These are phyloP conservation scores for Kuraishia hungarica DNA, from an alignment of 805 yeast genomes.

Conservation along the genomic window DNA sequence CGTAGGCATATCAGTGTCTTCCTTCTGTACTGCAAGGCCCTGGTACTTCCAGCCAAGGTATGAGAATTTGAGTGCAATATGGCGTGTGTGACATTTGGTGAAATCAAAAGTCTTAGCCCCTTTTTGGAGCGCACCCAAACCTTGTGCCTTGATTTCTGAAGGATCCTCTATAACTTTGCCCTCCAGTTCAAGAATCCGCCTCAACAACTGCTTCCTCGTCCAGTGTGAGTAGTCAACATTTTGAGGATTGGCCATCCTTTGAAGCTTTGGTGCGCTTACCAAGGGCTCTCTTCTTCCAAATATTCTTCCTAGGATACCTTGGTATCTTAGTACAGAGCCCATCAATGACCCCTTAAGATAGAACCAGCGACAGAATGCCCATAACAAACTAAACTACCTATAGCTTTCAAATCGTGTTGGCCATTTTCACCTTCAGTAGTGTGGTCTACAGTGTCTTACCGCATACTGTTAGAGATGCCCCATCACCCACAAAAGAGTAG, in stretches of 20 bases:
- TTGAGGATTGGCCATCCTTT: background rate
- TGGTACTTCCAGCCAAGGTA: slow-evolving; percentile 93
- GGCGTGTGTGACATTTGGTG: slow-evolving; percentile 50
- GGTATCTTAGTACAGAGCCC: background rate
- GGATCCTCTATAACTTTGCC: slow-evolving; percentile 5
- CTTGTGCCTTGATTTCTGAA: background rate
- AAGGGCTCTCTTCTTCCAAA: background rate
- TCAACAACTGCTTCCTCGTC: slow-evolving; percentile 59
- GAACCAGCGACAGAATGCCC: background rate
- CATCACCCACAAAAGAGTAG: background rate
- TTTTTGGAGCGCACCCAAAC: slow-evolving; percentile 10
- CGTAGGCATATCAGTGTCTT: slow-evolving; percentile 72
- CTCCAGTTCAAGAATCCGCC: slow-evolving; percentile 51
- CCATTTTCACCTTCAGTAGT: too few relatives aligned
- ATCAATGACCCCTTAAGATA: background rate
- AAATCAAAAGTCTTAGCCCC: slow-evolving; percentile 52
- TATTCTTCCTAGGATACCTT: background rate
- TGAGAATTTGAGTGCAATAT: slow-evolving; percentile 74
- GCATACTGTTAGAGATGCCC: background rate
- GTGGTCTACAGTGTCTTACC: background rate
- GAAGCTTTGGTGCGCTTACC: background rate
- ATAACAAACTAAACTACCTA: too few relatives aligned
- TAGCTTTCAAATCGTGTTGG: background rate
- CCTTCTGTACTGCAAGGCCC: slow-evolving; percentile 79
- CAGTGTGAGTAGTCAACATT: slow-evolving; percentile 41